These are phyloP conservation scores for Pseudogymnoascus sp. DNA, from an alignment of 2,329 filamentous ascomycete genomes.

Conservation along the genomic window DNA sequence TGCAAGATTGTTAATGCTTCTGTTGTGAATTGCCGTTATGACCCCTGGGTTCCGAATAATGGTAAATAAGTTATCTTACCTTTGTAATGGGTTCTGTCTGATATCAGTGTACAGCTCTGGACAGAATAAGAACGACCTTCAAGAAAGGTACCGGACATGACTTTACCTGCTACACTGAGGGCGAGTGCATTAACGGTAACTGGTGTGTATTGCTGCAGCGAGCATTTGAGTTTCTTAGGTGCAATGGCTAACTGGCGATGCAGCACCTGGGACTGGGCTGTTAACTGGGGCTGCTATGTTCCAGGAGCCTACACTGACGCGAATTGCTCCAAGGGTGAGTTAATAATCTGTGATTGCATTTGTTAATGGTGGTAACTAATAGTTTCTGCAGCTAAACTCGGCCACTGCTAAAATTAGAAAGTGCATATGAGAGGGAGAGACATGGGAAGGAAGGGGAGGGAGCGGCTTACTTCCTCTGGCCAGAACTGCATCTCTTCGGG, in stretches of 20 bases:
- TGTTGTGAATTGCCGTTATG: neutral
- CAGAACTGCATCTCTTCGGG: too few species aligned
- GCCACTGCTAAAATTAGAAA: neutral
- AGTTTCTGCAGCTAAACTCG: neutral
- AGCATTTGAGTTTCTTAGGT: neutral
- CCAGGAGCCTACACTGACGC: neutral
- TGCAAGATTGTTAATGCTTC: neutral
- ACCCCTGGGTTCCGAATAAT: neutral
- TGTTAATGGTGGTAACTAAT: neutral
- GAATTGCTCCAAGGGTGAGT: neutral
- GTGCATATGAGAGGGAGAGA: neutral
- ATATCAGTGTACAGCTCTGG: neutral
- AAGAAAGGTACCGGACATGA: neutral
- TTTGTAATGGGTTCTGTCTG: neutral
- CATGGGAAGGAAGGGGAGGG: too few species aligned
- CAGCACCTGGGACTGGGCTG: conserved; percentile 1
- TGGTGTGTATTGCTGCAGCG: neutral
- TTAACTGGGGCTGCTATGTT: neutral
- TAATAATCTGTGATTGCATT: neutral
- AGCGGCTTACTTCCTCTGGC: too few species aligned
- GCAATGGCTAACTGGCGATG: neutral
- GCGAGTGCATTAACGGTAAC: neutral
- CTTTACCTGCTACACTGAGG: neutral
- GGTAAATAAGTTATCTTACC: neutral
- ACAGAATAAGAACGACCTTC: neutral